phyloP scores from a whole-genome alignment of 208 protist genomes.

The Trypanosoma theileri region DNA sequence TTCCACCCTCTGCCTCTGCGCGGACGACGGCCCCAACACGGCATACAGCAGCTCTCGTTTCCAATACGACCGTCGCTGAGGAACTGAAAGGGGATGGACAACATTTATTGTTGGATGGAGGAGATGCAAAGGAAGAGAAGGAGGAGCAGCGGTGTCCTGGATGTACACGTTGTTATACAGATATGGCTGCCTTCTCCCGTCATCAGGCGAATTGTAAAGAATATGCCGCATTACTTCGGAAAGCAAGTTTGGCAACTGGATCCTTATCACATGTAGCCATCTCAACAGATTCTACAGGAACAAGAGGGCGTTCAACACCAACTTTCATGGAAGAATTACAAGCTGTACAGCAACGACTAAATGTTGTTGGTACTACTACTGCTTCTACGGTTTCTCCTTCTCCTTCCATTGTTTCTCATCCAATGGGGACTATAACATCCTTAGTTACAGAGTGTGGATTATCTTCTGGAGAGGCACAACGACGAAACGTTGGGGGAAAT shows the following conservation, averaged over 20 bases:
- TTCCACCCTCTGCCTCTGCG: constrained; percentile 10
- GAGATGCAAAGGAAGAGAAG: background rate
- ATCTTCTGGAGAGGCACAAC: too few species aligned
- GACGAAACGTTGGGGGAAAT: too few species aligned
- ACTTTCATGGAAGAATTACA: constrained; percentile 6
- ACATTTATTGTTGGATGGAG: background rate
- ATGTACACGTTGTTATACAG: background rate
- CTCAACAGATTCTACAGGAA: too few species aligned
- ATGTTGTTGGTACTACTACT: background rate
- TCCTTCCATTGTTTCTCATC: too few species aligned
- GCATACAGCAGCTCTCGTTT: background rate
- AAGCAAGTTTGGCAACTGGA: background rate
- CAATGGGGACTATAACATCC: too few species aligned
- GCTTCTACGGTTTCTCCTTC: background rate
- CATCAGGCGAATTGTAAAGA: constrained; percentile 6
- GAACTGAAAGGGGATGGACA: background rate
- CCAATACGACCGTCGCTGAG: background rate
- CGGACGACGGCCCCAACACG: background rate
- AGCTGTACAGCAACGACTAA: background rate
- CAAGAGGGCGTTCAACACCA: background rate
- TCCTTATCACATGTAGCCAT: too few species aligned
- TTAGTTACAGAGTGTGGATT: too few species aligned
- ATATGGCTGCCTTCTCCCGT: background rate
- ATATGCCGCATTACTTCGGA: background rate
- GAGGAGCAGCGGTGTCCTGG: constrained; percentile 1